phyloP scores from a whole-genome alignment of 805 yeast genomes.

The Candida khao-thaluensis region DNA sequence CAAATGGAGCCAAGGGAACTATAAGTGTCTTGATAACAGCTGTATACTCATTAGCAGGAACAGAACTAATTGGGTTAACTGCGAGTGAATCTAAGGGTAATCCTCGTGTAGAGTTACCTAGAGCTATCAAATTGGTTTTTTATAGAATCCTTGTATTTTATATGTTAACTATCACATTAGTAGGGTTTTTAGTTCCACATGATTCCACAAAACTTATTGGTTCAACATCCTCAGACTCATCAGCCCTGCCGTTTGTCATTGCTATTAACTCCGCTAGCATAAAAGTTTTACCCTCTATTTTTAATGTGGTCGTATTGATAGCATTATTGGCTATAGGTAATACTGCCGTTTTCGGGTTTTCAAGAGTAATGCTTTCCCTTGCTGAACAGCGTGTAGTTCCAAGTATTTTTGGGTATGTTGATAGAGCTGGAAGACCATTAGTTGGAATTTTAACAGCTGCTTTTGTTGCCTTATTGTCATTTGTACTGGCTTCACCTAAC shows the following conservation, averaged over 20 bases:
- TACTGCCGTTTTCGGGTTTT: conserved; percentile 44
- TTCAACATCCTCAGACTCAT: conserved; percentile 25
- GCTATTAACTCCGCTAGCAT: conserved; percentile 43
- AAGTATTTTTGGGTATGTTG: conserved; percentile 32
- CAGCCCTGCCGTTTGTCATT: conserved; percentile 44
- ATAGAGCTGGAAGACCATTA: conserved; percentile 40
- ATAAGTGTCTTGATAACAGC: conserved; percentile 40
- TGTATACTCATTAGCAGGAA: conserved; percentile 43
- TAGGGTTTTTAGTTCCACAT: conserved; percentile 41
- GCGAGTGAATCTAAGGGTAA: conserved; percentile 37
- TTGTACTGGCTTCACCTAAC: conserved; percentile 41
- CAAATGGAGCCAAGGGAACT: conserved; percentile 43
- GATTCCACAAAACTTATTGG: conserved; percentile 25
- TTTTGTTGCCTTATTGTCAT: conserved; percentile 36
- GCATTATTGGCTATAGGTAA: conserved; percentile 43
- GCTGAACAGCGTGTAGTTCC: conserved; percentile 44
- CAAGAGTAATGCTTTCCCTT: conserved; percentile 40
- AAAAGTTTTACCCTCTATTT: conserved; percentile 41
- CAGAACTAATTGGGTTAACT: conserved; percentile 42
- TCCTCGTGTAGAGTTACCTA: conserved; percentile 39
- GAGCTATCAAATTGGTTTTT: conserved; percentile 43
- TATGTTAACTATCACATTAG: conserved; percentile 39
- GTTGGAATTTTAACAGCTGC: conserved; percentile 35
- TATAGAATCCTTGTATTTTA: conserved; percentile 42
- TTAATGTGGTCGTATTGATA: conserved; percentile 42